Evolutionary conservation across 192 early-diverging fungal species (phyloP).

Genomic region (Fimicolochytrium jonesii): DNA sequence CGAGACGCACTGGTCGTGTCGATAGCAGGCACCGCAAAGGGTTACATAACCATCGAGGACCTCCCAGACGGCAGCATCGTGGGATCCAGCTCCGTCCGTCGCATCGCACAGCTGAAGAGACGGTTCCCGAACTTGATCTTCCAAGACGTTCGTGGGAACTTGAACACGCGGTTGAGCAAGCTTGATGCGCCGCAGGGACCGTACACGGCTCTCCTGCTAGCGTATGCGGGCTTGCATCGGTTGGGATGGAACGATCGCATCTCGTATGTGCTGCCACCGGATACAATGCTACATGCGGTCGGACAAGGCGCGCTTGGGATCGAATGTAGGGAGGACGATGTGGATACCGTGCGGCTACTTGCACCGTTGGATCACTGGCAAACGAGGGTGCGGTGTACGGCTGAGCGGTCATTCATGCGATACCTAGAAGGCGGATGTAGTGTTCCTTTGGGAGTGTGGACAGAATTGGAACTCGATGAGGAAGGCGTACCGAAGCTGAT

Average conservation of each 20-base stretch:
- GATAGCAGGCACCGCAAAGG: conserved; percentile 6
- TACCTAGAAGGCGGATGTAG: conserved; percentile 91
- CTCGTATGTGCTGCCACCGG: conserved; percentile 57
- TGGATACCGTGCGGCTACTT: conserved; percentile 43
- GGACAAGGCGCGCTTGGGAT: conserved; percentile 89
- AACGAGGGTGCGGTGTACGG: conserved; percentile 64
- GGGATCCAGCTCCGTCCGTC: conserved; percentile 84
- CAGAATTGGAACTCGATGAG: conserved; percentile 22
- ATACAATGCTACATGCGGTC: conserved; percentile 76
- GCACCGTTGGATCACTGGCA: conserved; percentile 59
- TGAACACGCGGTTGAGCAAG: conserved; percentile 86
- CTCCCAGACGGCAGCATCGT: conserved; percentile 73
- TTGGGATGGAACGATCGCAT: conserved; percentile 67
- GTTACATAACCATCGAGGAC: conserved; percentile 44
- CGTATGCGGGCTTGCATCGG: conserved; percentile 80
- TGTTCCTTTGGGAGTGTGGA: conserved; percentile 86
- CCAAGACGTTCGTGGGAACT: conserved; percentile 71
- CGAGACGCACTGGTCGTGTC: conserved; percentile 81
- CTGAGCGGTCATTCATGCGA: conserved; percentile 82
- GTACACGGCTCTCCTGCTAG: conserved; percentile 77
- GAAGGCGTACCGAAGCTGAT: conserved; percentile 41
- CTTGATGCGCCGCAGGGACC: conserved; percentile 69
- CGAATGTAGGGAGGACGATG: conserved; percentile 72
- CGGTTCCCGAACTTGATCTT: conserved; percentile 74
- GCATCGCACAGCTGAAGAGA: conserved; percentile 79